Evolutionary conservation across 2,329 filamentous ascomycete genomes (phyloP), one percentile per base, ranked within the genome.

Genomic region (Neofusicoccum sp.): DNA sequence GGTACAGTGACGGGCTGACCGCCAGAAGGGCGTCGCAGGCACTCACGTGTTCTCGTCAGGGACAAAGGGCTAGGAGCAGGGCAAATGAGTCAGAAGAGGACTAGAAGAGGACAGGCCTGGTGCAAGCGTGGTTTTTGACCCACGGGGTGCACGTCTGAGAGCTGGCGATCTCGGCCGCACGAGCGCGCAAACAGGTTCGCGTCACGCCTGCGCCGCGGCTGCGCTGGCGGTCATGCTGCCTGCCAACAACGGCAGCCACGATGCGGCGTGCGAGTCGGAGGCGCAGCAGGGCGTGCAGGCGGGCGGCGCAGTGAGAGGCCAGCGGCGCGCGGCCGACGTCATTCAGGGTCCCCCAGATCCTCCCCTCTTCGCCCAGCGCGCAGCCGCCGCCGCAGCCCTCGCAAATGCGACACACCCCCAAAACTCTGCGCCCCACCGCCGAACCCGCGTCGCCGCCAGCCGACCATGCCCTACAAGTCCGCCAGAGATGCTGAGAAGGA

Each of bases 401-500:
- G 14, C n/a, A 36, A 14, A 58, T 45, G 14, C 54, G 54, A 45
- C 41, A 45, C 54, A 47, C 29, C 41, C 41, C 12, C 54, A n/a
- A 58, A 34, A 45, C 31, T 44, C 31, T 58, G 54, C 41, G 54
- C 54, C 29, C 54, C 54, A 58, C 54, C 6, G 34, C 50, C 49
- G 37, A 43, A 22, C 31, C 31, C 54, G 11, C 54, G 8, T 16
- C 16, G 28, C 31, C 36, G 28, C 48, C 52, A 37, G 41, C 56
- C 12, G 12, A 34, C 31, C 31, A 77, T 77, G 74, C 37, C 68
- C 11, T 7, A 43, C 6, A 81, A 79, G 68, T 78, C 80, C 36
- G 79, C 76, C 61, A 74, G 71, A 64, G 79, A 85, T 44, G 78
- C 80, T 41, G 88, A 92, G 73, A 76, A 79, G 56, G 79, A 89